A percentile compares a stretch with the other conserved stretches of the same genome.
These are phyloP conservation scores for Kodamaea lidongshanica DNA, from an alignment of 805 yeast species.

Conservation along the genomic window DNA sequence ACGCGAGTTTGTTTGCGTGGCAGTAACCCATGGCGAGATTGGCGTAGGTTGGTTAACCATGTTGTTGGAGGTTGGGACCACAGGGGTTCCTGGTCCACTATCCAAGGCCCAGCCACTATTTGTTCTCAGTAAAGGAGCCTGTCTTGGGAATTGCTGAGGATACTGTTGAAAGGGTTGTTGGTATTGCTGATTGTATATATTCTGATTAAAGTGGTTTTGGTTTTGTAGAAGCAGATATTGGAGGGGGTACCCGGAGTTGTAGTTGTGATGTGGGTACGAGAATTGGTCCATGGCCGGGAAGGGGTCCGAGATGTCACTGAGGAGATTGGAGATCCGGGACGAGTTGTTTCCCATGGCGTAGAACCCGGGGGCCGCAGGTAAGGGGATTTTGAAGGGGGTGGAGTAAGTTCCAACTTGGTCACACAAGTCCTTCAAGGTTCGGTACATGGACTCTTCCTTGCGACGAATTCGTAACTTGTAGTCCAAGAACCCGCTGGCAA, in stretches of 20 bases:
- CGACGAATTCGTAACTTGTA: conserved; percentile 53
- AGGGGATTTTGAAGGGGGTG: conserved; percentile 60
- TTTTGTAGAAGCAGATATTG: conserved; percentile 7
- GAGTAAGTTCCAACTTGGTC: conserved; percentile 40
- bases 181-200: conserved; percentile 6
- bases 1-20: conserved; percentile 29
- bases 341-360: conserved; percentile 20
- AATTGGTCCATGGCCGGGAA: conserved; percentile 28
- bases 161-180: conserved; percentile 7
- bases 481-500: conserved; percentile 50
- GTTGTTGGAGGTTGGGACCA: conserved; percentile 17
- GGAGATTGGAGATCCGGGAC: conserved; percentile 4
- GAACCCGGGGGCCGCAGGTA: conserved; percentile 33
- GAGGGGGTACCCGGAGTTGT: conserved; percentile 1
- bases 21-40: conserved; percentile 37
- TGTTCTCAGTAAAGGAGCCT: conserved; percentile 26
- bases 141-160: conserved; percentile 12
- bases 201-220: conserved; percentile 7
- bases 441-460: conserved; percentile 45
- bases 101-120: conserved; percentile 39
- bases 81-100: conserved; percentile 27
- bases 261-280: conserved; percentile 4
- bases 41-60: conserved; percentile 32
- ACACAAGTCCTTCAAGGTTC: conserved; percentile 49
- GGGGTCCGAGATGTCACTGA: conserved; percentile 13